A percentile compares a stretch with the other conserved stretches of the same genome.
phyloP scores from a whole-genome alignment of 1,139 yeast genomes.

The Candida tunisiensis region DNA sequence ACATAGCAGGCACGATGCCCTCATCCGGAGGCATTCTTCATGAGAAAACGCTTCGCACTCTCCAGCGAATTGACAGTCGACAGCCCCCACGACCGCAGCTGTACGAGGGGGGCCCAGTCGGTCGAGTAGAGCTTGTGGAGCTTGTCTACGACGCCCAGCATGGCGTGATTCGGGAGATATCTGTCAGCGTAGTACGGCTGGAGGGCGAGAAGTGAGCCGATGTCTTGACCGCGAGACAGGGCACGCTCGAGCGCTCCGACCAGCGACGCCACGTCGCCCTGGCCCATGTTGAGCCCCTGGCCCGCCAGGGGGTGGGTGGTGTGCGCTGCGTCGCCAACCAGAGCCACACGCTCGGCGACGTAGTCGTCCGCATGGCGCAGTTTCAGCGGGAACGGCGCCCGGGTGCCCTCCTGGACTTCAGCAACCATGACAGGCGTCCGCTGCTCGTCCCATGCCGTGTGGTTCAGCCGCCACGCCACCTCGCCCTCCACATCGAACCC shows the following conservation, averaged over 20 bases:
- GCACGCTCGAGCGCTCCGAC: conserved; percentile 58
- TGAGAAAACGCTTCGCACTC: conserved; percentile 42
- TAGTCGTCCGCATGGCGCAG: conserved; percentile 86
- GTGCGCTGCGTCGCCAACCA: conserved; percentile 97
- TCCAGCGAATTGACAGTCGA: conserved; percentile 46
- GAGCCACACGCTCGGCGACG: conserved; percentile 66
- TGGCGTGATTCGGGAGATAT: conserved; percentile 61
- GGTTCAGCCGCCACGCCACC: conserved; percentile 46
- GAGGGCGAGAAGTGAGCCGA: conserved; percentile 67
- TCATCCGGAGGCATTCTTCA: conserved; percentile 18
- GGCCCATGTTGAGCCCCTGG: conserved; percentile 98
- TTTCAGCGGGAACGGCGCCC: conserved; percentile 82
- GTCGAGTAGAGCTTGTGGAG: conserved; percentile 76
- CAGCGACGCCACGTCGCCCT: conserved; percentile 67
- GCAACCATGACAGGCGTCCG: conserved; percentile 56
- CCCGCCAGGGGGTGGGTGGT: conserved; percentile 97
- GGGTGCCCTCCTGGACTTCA: conserved; percentile 39
- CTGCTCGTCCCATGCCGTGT: conserved; percentile 22
- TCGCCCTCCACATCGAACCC: conserved; percentile 44
- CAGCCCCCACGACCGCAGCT: conserved; percentile 61
- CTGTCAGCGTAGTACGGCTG: conserved; percentile 77
- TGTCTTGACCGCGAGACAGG: conserved; percentile 63
- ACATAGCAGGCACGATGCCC: background rate
- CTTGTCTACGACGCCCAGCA: conserved; percentile 83
- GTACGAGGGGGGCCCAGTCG: conserved; percentile 57